Evolutionary conservation across 179 eudicot species (phyloP).

Genomic region (Beta macrorhiza): DNA sequence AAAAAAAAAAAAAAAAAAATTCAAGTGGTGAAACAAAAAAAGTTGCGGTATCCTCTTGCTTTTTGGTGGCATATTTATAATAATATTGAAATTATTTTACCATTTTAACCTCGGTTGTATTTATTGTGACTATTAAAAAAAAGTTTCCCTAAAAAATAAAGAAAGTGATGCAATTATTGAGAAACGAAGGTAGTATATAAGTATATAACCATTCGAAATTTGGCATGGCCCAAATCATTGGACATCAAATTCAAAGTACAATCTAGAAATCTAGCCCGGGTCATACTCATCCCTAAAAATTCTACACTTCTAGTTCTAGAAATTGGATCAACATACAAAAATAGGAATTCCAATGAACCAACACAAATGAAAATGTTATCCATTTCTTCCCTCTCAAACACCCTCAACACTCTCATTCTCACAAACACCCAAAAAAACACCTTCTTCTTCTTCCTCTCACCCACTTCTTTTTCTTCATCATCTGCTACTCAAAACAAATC

Average conservation of each 20-base stretch:
- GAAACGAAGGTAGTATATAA: too few species aligned
- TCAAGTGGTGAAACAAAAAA: too few species aligned
- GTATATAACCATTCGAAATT: too few species aligned
- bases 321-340: slow-evolving; percentile 12
- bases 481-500: background rate
- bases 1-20: too few species aligned
- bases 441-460: slow-evolving; percentile 15
- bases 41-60: too few species aligned
- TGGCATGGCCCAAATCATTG: background rate
- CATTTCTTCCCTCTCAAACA: slow-evolving; percentile 26
- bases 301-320: background rate
- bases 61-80: too few species aligned
- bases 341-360: background rate
- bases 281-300: background rate
- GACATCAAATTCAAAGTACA: background rate
- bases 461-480: slow-evolving; percentile 16
- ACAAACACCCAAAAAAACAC: background rate
- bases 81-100: too few species aligned
- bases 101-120: too few species aligned
- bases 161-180: too few species aligned
- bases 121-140: too few species aligned
- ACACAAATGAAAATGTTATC: slow-evolving; percentile 31
- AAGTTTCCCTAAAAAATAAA: too few species aligned
- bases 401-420: slow-evolving; percentile 20
- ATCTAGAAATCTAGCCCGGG: background rate